Base-by-base conservation (phyloP, 768 basidiomycete species). In the Tricholoma saponaceum region DNA sequence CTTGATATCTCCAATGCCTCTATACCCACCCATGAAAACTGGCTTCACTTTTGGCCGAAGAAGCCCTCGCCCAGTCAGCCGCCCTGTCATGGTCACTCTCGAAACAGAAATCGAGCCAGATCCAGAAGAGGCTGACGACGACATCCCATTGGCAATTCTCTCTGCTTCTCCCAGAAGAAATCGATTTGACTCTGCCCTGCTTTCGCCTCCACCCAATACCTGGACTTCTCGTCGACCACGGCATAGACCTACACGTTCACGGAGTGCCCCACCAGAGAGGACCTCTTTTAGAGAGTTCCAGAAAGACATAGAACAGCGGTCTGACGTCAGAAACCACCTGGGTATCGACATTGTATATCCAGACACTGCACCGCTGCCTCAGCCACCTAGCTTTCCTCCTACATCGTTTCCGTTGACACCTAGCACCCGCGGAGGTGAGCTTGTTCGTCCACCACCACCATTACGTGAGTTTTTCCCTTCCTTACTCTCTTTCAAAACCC, bases 401-500 rank as follows among this genome's bases (percentile, higher is more conserved):
- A n/a, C 49, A 26, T 54, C 47, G 10, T 72, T 69, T 55, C 63
- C 65, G 13, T 55, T 64, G 9, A 57, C 64, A 54, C 66, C 61
- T 54, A 74, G 63, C 22, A 70, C 68, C 47, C 65, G 70, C 58
- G 74, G 74, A 51, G 78, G 79, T 10, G 81, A 84, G 58, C 75
- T 83, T 26, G 68, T 82, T 32, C 81, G 76, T 4, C 87, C 87
- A 51, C 80, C 84, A 55, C 87, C 87, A 14, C 83, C 84, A 49
- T 73, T 89, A 49, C 77, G 86, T 89, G 67, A 74, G 86, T 78
- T 37, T 30, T 10, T n/a, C 7, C 8, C 5, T 8, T 28, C 9
- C 14, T 6, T n/a, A 30, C 8, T 13, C 7, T 4, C 7, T 3
- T 16, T n/a, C 3, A 14, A 46, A 13, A 16, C n/a, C 25, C 6